phyloP scores from a whole-genome alignment of 805 yeast species.

The Metschnikowia orientalis region DNA sequence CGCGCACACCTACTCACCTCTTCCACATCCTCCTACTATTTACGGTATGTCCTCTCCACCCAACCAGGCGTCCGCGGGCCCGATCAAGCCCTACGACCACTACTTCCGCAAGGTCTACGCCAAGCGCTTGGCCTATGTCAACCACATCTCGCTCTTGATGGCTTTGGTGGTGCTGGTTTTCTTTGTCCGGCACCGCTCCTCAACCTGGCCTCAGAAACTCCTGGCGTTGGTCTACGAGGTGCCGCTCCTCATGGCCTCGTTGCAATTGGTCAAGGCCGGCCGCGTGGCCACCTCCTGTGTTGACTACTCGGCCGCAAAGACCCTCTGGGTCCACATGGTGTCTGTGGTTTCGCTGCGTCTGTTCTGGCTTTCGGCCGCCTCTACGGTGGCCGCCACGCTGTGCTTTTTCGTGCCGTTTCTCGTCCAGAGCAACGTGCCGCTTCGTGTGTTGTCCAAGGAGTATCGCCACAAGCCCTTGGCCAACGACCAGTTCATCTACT shows the following conservation, averaged over 20 bases:
- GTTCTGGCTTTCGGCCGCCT: constrained; percentile 2
- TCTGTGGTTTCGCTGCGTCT: neutral
- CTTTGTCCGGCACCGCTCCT: constrained; percentile 26
- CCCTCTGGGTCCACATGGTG: constrained; percentile 30
- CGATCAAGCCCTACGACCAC: constrained; percentile 18
- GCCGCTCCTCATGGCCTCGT: constrained; percentile 30
- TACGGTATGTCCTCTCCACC: neutral
- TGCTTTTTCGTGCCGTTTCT: constrained; percentile 23
- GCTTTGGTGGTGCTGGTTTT: constrained; percentile 24
- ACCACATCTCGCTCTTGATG: constrained; percentile 27
- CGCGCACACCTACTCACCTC: too few relatives aligned
- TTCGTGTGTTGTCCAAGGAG: constrained; percentile 35
- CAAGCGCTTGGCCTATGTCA: constrained; percentile 34
- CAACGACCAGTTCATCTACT: constrained; percentile 45
- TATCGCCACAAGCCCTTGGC: constrained; percentile 34
- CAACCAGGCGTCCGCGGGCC: constrained; percentile 5
- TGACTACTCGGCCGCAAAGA: constrained; percentile 28
- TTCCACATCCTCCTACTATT: too few relatives aligned
- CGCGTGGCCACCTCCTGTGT: constrained; percentile 27
- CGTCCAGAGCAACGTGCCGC: constrained; percentile 22
- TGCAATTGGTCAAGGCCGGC: constrained; percentile 24
- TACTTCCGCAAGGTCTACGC: constrained; percentile 28
- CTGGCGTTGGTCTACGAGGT: constrained; percentile 23
- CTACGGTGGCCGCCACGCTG: constrained; percentile 20
- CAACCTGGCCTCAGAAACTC: constrained; percentile 24